These are phyloP conservation scores for Cochlearia excelsa DNA, from an alignment of 345 rosid genomes.

Conservation along the genomic window DNA sequence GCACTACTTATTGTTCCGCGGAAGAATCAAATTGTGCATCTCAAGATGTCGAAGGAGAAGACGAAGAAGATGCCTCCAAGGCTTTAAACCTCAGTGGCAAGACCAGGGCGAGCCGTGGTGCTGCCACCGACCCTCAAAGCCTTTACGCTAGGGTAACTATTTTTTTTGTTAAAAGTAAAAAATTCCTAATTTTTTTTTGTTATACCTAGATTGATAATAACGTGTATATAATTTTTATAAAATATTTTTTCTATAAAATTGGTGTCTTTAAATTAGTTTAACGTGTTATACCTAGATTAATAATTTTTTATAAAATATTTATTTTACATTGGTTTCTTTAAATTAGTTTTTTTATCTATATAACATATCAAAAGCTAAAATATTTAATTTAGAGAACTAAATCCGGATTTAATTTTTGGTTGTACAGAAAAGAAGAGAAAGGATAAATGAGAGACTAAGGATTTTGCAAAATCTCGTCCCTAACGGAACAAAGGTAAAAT, in stretches of 20 bases:
- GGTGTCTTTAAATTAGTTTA: too few species aligned
- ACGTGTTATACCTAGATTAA: too few species aligned
- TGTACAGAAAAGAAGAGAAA: conserved; percentile 81
- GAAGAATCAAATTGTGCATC: conserved; percentile 50
- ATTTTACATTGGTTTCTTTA: too few species aligned
- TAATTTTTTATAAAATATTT: too few species aligned
- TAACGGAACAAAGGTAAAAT: conserved; percentile 77
- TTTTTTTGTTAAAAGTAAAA: not conserved
- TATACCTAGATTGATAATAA: too few species aligned
- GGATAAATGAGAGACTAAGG: conserved; percentile 76
- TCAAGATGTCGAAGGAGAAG: conserved; percentile 39
- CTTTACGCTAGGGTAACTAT: conserved; percentile 73
- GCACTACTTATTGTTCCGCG: conserved; percentile 60
- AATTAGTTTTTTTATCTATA: too few species aligned
- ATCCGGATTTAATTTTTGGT: conserved; percentile 2
- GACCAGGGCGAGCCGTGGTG: conserved; percentile 71
- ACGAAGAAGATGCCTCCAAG: conserved; percentile 38
- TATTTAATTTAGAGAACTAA: not conserved
- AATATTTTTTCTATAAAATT: too few species aligned
- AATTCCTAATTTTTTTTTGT: too few species aligned
- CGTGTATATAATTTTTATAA: too few species aligned
- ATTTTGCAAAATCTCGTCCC: conserved; percentile 81
- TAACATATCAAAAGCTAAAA: too few species aligned
- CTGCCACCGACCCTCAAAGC: conserved; percentile 86
- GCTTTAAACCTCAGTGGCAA: conserved; percentile 58